Evolutionary conservation across 257 asterid species (phyloP).

Genomic region (Leonotis leonurus): DNA sequence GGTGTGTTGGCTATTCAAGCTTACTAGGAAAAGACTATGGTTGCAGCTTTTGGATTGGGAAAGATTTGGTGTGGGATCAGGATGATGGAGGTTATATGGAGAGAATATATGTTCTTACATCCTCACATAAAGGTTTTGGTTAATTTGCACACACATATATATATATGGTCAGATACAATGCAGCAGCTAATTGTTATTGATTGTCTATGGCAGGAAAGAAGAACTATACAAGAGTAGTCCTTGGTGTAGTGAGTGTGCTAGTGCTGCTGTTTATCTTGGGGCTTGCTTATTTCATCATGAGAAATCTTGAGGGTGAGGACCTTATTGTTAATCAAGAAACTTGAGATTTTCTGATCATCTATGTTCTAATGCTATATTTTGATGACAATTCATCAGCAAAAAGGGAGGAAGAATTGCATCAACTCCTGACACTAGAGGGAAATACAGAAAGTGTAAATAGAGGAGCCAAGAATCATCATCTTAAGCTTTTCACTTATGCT

Average conservation of each 20-base stretch:
- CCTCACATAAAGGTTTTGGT: background rate
- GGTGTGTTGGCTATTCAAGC: constrained; percentile 18
- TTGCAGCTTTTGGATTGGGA: constrained; percentile 33
- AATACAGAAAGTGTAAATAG: constrained; percentile 18
- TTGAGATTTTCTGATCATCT: background rate
- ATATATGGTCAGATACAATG: too few relatives aligned
- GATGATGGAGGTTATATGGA: background rate
- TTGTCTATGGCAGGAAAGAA: background rate
- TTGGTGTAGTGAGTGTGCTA: background rate
- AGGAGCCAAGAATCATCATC: constrained; percentile 24
- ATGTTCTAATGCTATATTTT: background rate
- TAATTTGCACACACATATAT: too few relatives aligned
- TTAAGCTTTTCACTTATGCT: constrained; percentile 35
- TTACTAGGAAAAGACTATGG: constrained; percentile 1
- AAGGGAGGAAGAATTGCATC: constrained; percentile 22
- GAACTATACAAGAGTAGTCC: constrained; percentile 14
- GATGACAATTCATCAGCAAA: constrained; percentile 21
- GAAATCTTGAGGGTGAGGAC: constrained; percentile 10
- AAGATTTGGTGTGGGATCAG: constrained; percentile 23
- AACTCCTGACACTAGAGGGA: constrained; percentile 35
- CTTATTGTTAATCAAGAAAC: background rate
- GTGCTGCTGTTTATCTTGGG: constrained; percentile 12
- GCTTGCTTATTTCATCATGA: constrained; percentile 7
- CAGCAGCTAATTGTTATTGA: too few relatives aligned
- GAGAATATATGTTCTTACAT: constrained; percentile 14